Base-by-base conservation (phyloP, 805 yeast species). In the Ogataea henricii region DNA sequence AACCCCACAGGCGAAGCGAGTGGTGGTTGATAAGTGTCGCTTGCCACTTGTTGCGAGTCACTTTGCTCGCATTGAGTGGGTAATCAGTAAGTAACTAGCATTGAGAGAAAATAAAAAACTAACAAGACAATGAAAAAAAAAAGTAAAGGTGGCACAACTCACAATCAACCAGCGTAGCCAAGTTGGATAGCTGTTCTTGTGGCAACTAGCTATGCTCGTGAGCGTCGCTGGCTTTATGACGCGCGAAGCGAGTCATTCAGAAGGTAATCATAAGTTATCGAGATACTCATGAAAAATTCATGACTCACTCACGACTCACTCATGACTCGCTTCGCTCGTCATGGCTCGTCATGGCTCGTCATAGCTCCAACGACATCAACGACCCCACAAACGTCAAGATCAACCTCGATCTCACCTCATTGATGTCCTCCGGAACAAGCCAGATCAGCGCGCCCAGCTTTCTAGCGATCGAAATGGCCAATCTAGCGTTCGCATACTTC, bases 371-470 rank as follows among this genome's bases (percentile, higher is more conserved):
- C 8, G 91, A 74, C 99, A 94, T 94, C 69, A 94, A 80, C 43
- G 97, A 89, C 45, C 97, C 99, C 52, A 94, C 89, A 67, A 94
- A 94, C 1, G 98, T 90, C 66, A 90, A 79, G 48, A 94, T 87
- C 72, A 94, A 83, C 68, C 98, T 83, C 38, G 96, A 79, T 70
- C 98, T 87, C 37, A 94, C 97, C 72, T 92, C 98, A 61, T 85
- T 87, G 62, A 94, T 94, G 72, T 94, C 99, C 69, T 94, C 99
- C n/a, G 99, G 99, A n/a, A 94, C 97, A 58, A 94, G 78, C 97
- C 97, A 94, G 63, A 94, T 94, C 66, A 94, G 81, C 34, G 97
- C 99, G 53, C 99, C 99, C 58, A 94, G 74, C 70, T 94, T 94
- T 79, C 99, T 87, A 29, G 99, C 99, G 63, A 94, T 94, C 2